These are phyloP conservation scores for Eucalyptus marginata DNA, from an alignment of 345 rosid species.

Conservation along the genomic window DNA sequence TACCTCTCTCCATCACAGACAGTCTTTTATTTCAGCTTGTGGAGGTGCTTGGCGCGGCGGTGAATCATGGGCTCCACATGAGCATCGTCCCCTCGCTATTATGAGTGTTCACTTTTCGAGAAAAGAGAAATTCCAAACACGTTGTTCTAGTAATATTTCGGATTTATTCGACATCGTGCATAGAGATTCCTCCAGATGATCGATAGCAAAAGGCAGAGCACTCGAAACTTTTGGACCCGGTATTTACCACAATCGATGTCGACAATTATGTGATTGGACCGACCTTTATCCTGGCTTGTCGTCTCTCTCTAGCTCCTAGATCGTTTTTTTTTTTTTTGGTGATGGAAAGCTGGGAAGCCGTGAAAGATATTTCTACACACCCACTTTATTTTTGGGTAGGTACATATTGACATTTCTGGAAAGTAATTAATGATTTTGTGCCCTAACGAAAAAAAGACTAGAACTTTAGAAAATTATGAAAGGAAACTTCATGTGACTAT, in stretches of 20 bases:
- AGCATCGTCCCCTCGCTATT: not conserved
- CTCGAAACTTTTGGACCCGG: not conserved
- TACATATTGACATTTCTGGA: not conserved
- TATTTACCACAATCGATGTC: not conserved
- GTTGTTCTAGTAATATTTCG: not conserved
- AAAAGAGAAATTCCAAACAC: not conserved
- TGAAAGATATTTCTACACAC: not conserved
- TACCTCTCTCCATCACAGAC: not conserved
- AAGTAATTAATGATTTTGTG: not conserved
- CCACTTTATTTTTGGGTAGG: not conserved
- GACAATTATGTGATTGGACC: not conserved
- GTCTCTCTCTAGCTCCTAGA: not conserved
- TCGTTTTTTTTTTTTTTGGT: not conserved
- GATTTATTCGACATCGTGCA: not conserved
- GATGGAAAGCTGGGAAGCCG: not conserved
- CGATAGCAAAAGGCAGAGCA: not conserved
- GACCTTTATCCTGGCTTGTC: not conserved
- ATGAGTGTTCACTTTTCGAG: not conserved
- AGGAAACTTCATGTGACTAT: not conserved
- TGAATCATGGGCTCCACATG: not conserved
- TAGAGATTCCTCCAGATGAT: not conserved
- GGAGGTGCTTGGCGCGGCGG: not conserved
- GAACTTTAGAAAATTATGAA: not conserved
- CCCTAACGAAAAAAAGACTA: not conserved
- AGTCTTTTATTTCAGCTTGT: not conserved